These are phyloP conservation scores for Salvia sclarea DNA, from an alignment of 305 asterid genomes.

Conservation along the genomic window DNA sequence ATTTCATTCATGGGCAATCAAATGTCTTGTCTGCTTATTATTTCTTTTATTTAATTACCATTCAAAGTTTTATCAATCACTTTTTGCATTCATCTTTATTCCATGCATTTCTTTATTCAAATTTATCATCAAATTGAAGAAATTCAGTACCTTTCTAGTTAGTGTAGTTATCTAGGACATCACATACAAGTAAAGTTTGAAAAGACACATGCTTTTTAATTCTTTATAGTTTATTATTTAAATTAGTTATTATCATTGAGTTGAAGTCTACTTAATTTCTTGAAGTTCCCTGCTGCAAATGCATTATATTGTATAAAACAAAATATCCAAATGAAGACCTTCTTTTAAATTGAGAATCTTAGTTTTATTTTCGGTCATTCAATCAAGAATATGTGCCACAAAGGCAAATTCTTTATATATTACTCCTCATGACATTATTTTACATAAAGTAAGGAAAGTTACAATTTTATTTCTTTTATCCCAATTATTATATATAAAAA, in stretches of 20 bases:
- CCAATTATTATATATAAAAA: no score
- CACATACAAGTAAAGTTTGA: neutral
- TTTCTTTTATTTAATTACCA: conserved; percentile 8
- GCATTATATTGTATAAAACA: neutral
- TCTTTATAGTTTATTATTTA: neutral
- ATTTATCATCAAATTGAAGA: neutral
- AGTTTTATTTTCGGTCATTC: no score
- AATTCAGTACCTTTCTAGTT: conserved; percentile 20
- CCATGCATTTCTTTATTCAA: neutral
- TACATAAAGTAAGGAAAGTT: no score
- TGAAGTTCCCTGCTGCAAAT: neutral
- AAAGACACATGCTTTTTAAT: conserved; percentile 9
- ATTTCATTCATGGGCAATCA: conserved; percentile 33
- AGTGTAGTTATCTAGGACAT: conserved; percentile 15
- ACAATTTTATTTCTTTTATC: no score
- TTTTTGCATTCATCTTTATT: conserved; percentile 10
- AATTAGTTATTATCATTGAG: neutral
- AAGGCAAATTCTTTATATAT: no score
- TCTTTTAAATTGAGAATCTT: no score
- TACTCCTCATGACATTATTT: no score
- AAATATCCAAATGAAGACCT: no score
- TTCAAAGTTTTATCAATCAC: conserved; percentile 20
- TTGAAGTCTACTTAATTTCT: neutral
- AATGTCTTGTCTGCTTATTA: conserved; percentile 36
- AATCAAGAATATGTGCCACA: no score